Evolutionary conservation across 176 grass and related monocot species (phyloP), one percentile per base, ranked within the genome.

Genomic region (Pontederia crassipes): DNA sequence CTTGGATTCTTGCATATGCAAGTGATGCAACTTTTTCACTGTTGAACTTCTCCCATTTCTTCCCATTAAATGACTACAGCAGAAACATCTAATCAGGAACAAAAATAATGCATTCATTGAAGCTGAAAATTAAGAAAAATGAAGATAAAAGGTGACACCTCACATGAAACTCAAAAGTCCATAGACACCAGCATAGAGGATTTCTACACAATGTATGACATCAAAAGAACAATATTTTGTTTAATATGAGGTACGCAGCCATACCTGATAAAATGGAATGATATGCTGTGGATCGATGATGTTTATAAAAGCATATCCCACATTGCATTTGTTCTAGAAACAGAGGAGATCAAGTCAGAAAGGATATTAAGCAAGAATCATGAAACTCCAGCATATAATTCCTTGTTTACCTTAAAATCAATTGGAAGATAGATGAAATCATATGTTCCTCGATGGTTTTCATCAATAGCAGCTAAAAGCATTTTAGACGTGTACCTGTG

Each of bases 341-440:
- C 45, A 59, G 62, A 83, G 72, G 8, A 69, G 48, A 66, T 11
- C 52, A 29, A 27, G 27, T 48, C 32, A 68, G 49, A 54, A 71
- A 54, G 67, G 73, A 45, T 82, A 75, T 65, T 8, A 46, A 55
- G 65, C 74, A 14, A 68, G 28, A 59, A 60, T 28, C 18, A 56
- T 28, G 24, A 47, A 14, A 54, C 29, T 17, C 8, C 65, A 13
- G 8, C 16, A 32, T 24, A 75, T 55, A 62, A 64, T 59, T 45
- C 17, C 14, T 57, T 26, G 72, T 9, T 49, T 68, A 91, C 93
- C 93, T 97, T 97, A 77, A 97, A 97, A 68, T 97, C 93, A 66
- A 97, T 97, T 8, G 93, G 93, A 64, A 97, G 83, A 66, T 97
- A 97, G 78, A 97, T 83, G 70, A 97, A 97, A 77, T 97, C 93